A percentile compares a stretch with the other conserved stretches of the same genome.
Conservation (phyloP, 2,329 filamentous ascomycete genomes). For the Hypoxylon sp. region DNA sequence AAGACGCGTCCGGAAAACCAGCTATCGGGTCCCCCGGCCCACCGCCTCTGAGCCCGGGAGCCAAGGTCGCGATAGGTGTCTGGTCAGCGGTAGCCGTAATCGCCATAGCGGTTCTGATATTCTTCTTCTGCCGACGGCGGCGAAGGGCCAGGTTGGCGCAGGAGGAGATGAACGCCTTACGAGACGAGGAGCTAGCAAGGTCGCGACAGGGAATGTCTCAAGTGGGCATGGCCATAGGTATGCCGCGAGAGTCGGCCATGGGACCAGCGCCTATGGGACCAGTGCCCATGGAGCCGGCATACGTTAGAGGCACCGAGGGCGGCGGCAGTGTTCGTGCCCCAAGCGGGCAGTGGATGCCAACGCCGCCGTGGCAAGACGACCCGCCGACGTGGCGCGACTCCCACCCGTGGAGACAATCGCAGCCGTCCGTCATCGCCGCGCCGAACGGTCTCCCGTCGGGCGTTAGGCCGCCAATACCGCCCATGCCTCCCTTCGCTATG, state of each 20-base stretch:
- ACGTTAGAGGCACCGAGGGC: constrained; percentile 24
- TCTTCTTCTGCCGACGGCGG: constrained; percentile 41
- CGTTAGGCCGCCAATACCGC: constrained; percentile 2
- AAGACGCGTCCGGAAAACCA: constrained; percentile 26
- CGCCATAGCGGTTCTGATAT: constrained; percentile 30
- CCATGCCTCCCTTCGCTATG: constrained; percentile 14
- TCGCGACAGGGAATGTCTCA: constrained; percentile 34
- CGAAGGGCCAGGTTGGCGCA: constrained; percentile 23
- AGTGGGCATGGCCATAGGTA: constrained; percentile 19
- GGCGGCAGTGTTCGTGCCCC: constrained; percentile 24
- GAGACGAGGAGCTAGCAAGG: constrained; percentile 40
- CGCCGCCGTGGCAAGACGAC: constrained; percentile 47
- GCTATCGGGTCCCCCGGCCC: constrained; percentile 32
- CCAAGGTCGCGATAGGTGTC: constrained; percentile 46
- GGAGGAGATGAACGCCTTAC: constrained; percentile 31
- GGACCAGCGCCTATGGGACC: constrained; percentile 35
- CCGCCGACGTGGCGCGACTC: constrained; percentile 44
- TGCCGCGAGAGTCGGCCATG: constrained; percentile 17
- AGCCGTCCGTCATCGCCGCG: constrained; percentile 29
- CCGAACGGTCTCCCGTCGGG: constrained; percentile 33
- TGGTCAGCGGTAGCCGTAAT: constrained; percentile 45
- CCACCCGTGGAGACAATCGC: constrained; percentile 45
- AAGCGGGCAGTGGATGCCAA: constrained; percentile 45
- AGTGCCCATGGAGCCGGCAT: constrained; percentile 31
- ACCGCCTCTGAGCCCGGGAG: constrained; percentile 37